Evolutionary conservation across 2,329 filamentous ascomycete species (phyloP), one percentile per base, ranked within the genome.

Genomic region (Diaporthe batatas): DNA sequence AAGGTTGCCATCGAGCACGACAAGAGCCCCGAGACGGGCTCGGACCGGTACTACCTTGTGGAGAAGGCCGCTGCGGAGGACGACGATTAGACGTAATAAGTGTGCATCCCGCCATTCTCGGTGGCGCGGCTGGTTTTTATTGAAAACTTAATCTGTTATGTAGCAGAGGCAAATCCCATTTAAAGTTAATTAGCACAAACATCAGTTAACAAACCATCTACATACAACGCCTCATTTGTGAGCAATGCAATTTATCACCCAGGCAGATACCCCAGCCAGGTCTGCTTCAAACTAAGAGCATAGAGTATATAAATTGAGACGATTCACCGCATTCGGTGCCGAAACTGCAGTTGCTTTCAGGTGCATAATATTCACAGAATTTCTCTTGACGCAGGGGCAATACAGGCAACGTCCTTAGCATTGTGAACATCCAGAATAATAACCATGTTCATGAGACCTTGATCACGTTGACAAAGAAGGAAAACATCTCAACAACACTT

Each of bases 1-100:
- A 91, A 91, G 85, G 83, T 92, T 75, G 88, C 89, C 47, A 81
- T 91, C 77, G 86, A 89, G 82, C 88, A 91, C 81, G 87, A 89
- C 79, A 80, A 78, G 67, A 87, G 89, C 77, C 16, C 55, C 4
- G 44, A 57, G 14, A 67, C 62, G 6, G 74, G 72, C 32, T 39
- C 32, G 0, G 72, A 73, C n/a, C 58, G 74, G 3, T 75, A 72
- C 49, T 72, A 53, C 69, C 58, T 75, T 1, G 68, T 72, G 23
- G 74, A 75, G 74, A 75, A 75, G 72, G 65, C 69, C 11, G 72
- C 74, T 29, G 74, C 72, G 16, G 74, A 75, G 39, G 74, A 75
- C 34, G 74, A 75, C 14, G 74, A 75, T 34, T 73, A 74, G 44
- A 62, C 29, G n/a, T 51, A 49, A 70, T 51, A 6, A 6, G 32